These are phyloP conservation scores for Dictyostelium purpureum DNA, from an alignment of 78 protist genomes.

Conservation along the genomic window DNA sequence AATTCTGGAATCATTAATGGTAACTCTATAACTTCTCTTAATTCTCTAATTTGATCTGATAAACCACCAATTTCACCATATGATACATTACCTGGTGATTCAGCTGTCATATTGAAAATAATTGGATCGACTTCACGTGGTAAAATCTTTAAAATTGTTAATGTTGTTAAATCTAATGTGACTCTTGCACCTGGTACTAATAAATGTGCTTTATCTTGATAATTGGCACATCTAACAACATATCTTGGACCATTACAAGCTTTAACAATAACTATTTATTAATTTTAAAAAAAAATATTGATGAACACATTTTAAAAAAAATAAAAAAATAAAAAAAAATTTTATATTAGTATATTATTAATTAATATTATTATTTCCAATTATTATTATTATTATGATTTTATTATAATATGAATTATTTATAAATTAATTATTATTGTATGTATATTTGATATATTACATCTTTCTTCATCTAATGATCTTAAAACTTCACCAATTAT, in stretches of 20 bases:
- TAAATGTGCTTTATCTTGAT: slow-evolving; percentile 90
- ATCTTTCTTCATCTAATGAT: slow-evolving; percentile 97
- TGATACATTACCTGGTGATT: slow-evolving; percentile 91
- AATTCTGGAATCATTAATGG: slow-evolving; percentile 99
- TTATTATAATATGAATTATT: background rate
- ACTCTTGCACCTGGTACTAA: slow-evolving; percentile 96
- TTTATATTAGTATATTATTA: background rate
- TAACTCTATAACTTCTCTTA: slow-evolving; percentile 99
- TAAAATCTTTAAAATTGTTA: slow-evolving; percentile 98
- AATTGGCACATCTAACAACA: slow-evolving; percentile 96
- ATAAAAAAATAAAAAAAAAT: background rate
- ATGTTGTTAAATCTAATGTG: slow-evolving; percentile 99
- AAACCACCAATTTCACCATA: slow-evolving; percentile 97
- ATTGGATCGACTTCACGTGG: slow-evolving; percentile 99
- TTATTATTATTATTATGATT: background rate
- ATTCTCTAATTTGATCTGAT: slow-evolving; percentile 96
- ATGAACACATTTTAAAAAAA: background rate
- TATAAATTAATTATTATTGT: too few relatives aligned
- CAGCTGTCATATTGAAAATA: slow-evolving; percentile 98
- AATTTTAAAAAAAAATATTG: background rate
- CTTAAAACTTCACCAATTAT: slow-evolving; percentile 99
- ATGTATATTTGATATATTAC: too few relatives aligned
- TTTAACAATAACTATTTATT: slow-evolving; percentile 94
- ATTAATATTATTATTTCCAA: too few relatives aligned
- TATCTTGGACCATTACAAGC: slow-evolving; percentile 99